These are phyloP conservation scores for Nothophaeocryptopus gaeumannii DNA, from an alignment of 2,329 filamentous ascomycete genomes.

Conservation along the genomic window DNA sequence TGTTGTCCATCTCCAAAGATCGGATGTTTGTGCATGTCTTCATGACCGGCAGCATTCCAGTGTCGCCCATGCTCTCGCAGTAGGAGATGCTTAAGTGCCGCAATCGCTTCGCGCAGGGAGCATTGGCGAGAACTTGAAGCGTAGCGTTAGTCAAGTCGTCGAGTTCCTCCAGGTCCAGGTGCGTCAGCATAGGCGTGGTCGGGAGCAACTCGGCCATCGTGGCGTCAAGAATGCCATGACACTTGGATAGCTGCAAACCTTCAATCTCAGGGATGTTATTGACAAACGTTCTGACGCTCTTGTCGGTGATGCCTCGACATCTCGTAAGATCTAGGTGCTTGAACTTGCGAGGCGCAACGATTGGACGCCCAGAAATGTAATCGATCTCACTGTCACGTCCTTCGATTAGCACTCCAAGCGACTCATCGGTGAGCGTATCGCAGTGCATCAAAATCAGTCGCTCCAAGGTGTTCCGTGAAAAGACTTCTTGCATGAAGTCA, in stretches of 20 bases:
- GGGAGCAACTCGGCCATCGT: conserved; percentile 70
- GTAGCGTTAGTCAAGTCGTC: conserved; percentile 71
- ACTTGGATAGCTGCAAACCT: conserved; percentile 78
- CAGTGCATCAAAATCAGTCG: conserved; percentile 80
- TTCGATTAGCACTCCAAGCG: conserved; percentile 70
- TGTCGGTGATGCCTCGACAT: conserved; percentile 70
- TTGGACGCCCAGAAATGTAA: conserved; percentile 69
- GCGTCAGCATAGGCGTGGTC: conserved; percentile 73
- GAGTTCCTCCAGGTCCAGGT: conserved; percentile 87
- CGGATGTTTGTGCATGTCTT: conserved; percentile 68
- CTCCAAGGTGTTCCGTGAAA: conserved; percentile 76
- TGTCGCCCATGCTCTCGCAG: conserved; percentile 80
- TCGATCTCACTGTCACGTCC: conserved; percentile 76
- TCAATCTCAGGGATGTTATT: conserved; percentile 75
- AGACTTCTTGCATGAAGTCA: conserved; percentile 70
- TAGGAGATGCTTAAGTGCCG: conserved; percentile 85
- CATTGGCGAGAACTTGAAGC: conserved; percentile 70
- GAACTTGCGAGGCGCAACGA: conserved; percentile 73
- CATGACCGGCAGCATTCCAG: conserved; percentile 77
- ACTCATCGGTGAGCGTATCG: conserved; percentile 70
- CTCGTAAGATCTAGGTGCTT: conserved; percentile 83
- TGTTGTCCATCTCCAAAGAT: conserved; percentile 88
- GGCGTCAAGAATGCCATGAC: conserved; percentile 68
- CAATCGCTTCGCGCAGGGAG: conserved; percentile 68
- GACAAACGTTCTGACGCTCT: conserved; percentile 68